Conservation (phyloP, 106 monocot genomes). For the Dendrobium catenatum region DNA sequence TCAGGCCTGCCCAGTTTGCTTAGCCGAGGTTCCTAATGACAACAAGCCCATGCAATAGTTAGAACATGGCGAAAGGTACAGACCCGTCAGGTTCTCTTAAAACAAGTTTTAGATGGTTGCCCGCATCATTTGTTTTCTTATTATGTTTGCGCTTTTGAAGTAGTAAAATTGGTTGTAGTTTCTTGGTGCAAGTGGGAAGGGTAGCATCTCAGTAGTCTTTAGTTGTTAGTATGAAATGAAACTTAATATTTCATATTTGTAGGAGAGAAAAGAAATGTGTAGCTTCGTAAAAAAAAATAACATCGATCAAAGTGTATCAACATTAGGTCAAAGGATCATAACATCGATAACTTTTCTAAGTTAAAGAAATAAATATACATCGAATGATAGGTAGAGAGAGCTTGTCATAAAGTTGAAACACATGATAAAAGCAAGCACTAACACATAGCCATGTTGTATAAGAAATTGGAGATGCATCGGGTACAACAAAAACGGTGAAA, state of each 20-base stretch:
- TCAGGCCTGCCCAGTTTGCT: conserved; percentile 83
- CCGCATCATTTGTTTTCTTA: neutral
- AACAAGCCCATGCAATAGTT: conserved; percentile 17
- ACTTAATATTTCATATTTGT: neutral
- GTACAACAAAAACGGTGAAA: too few relatives aligned
- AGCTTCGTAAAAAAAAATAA: too few relatives aligned
- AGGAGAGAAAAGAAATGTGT: neutral
- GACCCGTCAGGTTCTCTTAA: neutral
- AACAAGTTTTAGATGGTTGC: neutral
- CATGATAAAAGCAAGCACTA: too few relatives aligned
- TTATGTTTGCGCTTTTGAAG: neutral
- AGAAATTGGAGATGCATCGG: too few relatives aligned
- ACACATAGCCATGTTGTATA: too few relatives aligned
- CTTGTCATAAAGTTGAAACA: neutral
- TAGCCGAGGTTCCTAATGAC: conserved; percentile 44
- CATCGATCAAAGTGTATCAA: too few relatives aligned
- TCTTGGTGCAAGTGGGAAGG: too few relatives aligned
- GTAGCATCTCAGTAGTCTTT: neutral
- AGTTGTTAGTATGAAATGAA: neutral
- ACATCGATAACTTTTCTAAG: neutral
- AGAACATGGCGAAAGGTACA: neutral
- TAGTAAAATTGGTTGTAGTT: neutral
- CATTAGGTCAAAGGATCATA: neutral
- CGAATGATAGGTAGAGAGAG: neutral
- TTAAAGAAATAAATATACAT: neutral